These are phyloP conservation scores for Conoideocrella luteorostrata DNA, from an alignment of 2,329 filamentous ascomycete species.

Conservation along the genomic window DNA sequence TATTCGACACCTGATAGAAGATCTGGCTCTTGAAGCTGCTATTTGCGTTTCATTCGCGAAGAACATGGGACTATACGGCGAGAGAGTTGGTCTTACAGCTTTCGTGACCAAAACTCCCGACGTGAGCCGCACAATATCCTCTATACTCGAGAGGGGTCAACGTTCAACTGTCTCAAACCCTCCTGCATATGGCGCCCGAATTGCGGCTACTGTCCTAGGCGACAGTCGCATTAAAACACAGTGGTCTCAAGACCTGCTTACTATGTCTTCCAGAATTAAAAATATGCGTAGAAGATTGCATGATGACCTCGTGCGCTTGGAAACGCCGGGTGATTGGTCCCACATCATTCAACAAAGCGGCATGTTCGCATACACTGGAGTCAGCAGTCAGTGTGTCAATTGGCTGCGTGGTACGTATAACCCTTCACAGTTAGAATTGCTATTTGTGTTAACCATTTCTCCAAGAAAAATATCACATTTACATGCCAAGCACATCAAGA, in stretches of 20 bases:
- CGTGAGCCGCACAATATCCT: neutral
- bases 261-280: constrained; percentile 4
- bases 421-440: neutral
- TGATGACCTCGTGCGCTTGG: constrained; percentile 16
- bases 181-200: constrained; percentile 4
- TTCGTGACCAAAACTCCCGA: constrained; percentile 8
- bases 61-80: constrained; percentile 31
- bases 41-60: constrained; percentile 30
- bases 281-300: constrained; percentile 64
- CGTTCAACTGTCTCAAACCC: constrained; percentile 1
- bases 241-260: constrained; percentile 4
- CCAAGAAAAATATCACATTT: neutral
- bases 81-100: constrained; percentile 23
- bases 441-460: neutral
- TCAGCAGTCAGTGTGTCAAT: constrained; percentile 23
- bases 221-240: neutral
- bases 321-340: constrained; percentile 16
- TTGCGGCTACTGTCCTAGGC: neutral
- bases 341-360: constrained; percentile 27
- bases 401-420: neutral
- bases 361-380: constrained; percentile 34
- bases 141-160: neutral
- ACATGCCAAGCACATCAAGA: neutral
- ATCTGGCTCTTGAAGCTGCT: constrained; percentile 14
- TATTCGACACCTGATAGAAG: constrained; percentile 21